Evolutionary conservation across 2,329 filamentous ascomycete genomes (phyloP), one percentile per base, ranked within the genome.

Genomic region (Venturiaceae sp.): DNA sequence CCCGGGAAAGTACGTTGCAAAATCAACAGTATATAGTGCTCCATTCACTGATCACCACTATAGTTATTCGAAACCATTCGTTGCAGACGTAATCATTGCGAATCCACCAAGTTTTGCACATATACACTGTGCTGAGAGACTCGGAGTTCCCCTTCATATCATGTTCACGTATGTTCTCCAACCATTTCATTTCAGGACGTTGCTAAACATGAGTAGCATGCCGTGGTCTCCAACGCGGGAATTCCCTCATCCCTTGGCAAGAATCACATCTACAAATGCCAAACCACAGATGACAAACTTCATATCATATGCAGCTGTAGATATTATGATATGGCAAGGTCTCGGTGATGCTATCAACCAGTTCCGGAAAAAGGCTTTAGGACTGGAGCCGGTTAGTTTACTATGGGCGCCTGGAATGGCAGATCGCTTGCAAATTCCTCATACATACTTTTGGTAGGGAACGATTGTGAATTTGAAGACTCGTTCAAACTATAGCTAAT

Each of bases 201-300:
- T n/a, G n/a, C n/a, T n/a, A n/a, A n/a, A n/a, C n/a, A n/a, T n/a
- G n/a, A n/a, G n/a, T n/a, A 95, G 91, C 19, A 99, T 99, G 94
- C 94, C 94, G 0, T 99, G 94, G 94, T 96, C 92, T 0, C 85
- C 92, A 53, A 99, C 94, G 14, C 81, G 92, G 57, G 91, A 92
- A 0, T 99, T 97, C 66, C 94, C 94, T 2, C 94, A 99, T 72
- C 92, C 94, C 0, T 99, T 99, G 72, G 87, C 92, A 28, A 92
- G 94, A 62, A 88, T 90, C 1, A 89, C 95, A 62, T 85, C 88
- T 72, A 96, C 95, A 74, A 90, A 95, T 84, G 94, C 94, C 57
- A 94, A 75, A 53, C 63, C 64, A 1, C 62, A 94, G 26, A 86
- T 86, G 0, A 97, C 95, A 76, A 99, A 99, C 69, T 90, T 92